phyloP scores from a whole-genome alignment of 1,284 basidiomycete species.

The Ceratobasidium sp. region DNA sequence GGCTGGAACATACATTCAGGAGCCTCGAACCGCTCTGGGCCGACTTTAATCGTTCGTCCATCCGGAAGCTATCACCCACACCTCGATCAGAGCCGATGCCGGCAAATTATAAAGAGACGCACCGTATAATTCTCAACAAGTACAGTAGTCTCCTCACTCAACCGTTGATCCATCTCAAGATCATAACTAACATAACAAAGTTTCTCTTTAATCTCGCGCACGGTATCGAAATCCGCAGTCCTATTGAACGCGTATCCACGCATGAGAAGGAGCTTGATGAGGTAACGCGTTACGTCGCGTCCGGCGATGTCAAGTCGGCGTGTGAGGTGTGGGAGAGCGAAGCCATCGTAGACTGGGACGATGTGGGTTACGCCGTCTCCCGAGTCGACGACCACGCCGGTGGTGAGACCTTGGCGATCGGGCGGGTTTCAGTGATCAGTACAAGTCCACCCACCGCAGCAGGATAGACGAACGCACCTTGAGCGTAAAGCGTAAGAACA shows the following conservation, averaged over 20 bases:
- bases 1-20: slow-evolving; percentile 99
- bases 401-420: slow-evolving; percentile 83
- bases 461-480: slow-evolving; percentile 74
- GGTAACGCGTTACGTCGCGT: slow-evolving; percentile 96
- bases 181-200: slow-evolving; percentile 98
- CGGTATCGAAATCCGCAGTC: slow-evolving; percentile 99
- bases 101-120: slow-evolving; percentile 52
- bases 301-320: slow-evolving; percentile 97
- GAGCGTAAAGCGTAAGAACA: slow-evolving; percentile 96
- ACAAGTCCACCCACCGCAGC: slow-evolving; percentile 3
- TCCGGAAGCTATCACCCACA: slow-evolving; percentile 82
- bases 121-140: slow-evolving; percentile 97
- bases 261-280: slow-evolving; percentile 98
- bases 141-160: slow-evolving; percentile 97
- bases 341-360: slow-evolving; percentile 98
- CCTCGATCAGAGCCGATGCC: not conserved
- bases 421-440: not conserved
- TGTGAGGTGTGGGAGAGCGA: slow-evolving; percentile 94
- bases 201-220: slow-evolving; percentile 98
- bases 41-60: slow-evolving; percentile 96
- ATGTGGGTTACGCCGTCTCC: slow-evolving; percentile 99
- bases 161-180: slow-evolving; percentile 91
- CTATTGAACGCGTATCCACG: slow-evolving; percentile 99
- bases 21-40: slow-evolving; percentile 99
- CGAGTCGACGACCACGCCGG: slow-evolving; percentile 98